These are phyloP conservation scores for Aphanomyces astaci DNA, from an alignment of 352 stramenopile genomes.

Conservation along the genomic window DNA sequence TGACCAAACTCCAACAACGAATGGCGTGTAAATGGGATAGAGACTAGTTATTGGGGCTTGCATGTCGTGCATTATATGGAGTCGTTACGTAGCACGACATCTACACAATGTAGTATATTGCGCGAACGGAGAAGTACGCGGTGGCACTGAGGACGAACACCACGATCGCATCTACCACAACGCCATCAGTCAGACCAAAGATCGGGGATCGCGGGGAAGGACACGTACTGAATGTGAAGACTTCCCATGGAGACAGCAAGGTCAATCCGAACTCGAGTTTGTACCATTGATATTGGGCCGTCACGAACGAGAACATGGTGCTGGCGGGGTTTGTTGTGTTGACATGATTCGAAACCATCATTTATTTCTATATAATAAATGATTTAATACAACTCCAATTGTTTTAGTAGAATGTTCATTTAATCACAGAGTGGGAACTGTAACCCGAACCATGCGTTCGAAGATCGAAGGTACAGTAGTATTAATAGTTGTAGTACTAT, in stretches of 20 bases:
- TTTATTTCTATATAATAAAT: not conserved
- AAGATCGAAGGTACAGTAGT: no score
- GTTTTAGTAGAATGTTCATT: no score
- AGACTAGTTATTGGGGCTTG: no score
- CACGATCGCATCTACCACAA: conserved; percentile 48
- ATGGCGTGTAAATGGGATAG: no score
- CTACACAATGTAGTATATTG: conserved; percentile 43
- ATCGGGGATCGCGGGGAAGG: not conserved
- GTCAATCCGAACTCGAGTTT: conserved; percentile 83
- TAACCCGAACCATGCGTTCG: no score
- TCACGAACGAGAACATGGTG: conserved; percentile 52
- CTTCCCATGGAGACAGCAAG: conserved; percentile 75
- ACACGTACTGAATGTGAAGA: conserved; percentile 74
- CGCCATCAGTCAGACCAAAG: not conserved
- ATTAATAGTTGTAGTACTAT: no score
- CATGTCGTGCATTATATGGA: no score
- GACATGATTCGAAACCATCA: conserved; percentile 23
- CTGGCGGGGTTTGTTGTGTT: not conserved
- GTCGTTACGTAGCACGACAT: conserved; percentile 20
- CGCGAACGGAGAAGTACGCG: conserved; percentile 56
- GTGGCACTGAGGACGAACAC: conserved; percentile 61
- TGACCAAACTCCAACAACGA: no score
- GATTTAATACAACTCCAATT: not conserved
- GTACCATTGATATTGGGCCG: conserved; percentile 74
- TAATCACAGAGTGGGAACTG: no score